Evolutionary conservation across 352 stramenopile genomes (phyloP), one percentile per base, ranked within the genome.

Genomic region (Phytophthora meadii): DNA sequence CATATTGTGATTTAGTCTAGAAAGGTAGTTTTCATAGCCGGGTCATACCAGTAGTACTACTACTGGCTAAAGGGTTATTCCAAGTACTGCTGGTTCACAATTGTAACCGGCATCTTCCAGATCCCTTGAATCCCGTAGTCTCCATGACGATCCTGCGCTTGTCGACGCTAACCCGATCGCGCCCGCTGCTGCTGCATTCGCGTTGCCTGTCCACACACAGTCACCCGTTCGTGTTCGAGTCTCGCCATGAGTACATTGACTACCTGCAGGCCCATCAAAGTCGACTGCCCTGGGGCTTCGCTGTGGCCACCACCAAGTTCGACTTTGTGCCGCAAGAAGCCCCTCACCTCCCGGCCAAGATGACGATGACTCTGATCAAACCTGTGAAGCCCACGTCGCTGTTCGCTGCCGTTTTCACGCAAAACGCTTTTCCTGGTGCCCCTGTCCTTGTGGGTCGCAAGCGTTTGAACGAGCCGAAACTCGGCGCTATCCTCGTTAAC

Each of bases 401-500:
- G 28, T 98, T 97, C 64, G 92, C 89, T 41, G 91, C 87, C 10
- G 87, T 97, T 19, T 98, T 98, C 74, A 98, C 94, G 22, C 77
- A 88, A 59, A 98, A 98, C 70, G 78, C 88, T 17, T 97, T 98
- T 51, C 90, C 90, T 0, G 94, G 94, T 6, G 90, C 90, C 34
- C 94, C 94, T 0, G 87, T 98, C 30, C 54, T 94, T 30, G 82
- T 99, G 34, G 97, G 97, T 28, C 89, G 95, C 61, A 79, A 92
- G 64, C 91, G 95, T 27, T 75, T 99, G n/a, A 62, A 79, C 36
- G 88, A 97, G 28, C 70, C 89, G 34, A 93, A 86, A 42, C 77
- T 99, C 42, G 93, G 97, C 68, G 97, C 93, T 10, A 91, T 99
- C 69, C 85, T 99, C 27, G 92, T 99, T 41, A 99, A 99, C 79